Base-by-base conservation (phyloP, 352 stramenopile genomes). In the Globisporangium megalacanthum region DNA sequence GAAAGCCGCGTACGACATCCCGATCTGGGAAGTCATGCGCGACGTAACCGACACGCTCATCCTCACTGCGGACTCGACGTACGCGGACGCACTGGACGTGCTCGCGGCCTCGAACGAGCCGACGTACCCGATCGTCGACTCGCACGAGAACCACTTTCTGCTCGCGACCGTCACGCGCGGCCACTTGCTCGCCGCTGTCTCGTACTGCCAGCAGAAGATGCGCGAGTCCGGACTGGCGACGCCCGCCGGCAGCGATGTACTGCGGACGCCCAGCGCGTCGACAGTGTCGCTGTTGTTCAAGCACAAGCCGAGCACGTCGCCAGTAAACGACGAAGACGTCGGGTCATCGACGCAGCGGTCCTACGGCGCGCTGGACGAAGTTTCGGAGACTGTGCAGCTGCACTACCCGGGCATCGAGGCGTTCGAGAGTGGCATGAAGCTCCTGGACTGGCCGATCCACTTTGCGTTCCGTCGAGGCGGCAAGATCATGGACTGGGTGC, bases 21-120 rank as follows among this genome's bases (percentile, higher is more conserved):
- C 84, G 13, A 77, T 78, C 10, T 90, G 80, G 77, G 83, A 96
- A 46, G 83, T 93, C 47, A 93, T 93, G 80, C 79, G 80, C 46
- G 81, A 89, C 48, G 79, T 91, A 11, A 61, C 78, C 44, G 62
- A 83, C 52, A 90, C 90, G 75, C 68, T 62, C 17, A 60, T 80
- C 17, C 57, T 93, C 41, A 86, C 65, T 29, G 78, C 80, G 25
- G 80, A 93, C 54, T 88, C 79, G 25, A 89, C 77, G 1, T 93
- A 93, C 37, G 60, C 65, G 20, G 70, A 89, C 48, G 83, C 79
- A 4, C 53, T 81, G 10, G 52, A 64, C 11, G 54, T 91, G 51
- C 69, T 93, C 2, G 61, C 64, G 9, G 49, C 58, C 9, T 87
- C 83, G 3, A 61, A 70, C 8, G 83, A 91, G 29, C 72, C 74